These are phyloP conservation scores for Raffaelea deltoideospora DNA, from an alignment of 2,329 filamentous ascomycete species.

Conservation along the genomic window DNA sequence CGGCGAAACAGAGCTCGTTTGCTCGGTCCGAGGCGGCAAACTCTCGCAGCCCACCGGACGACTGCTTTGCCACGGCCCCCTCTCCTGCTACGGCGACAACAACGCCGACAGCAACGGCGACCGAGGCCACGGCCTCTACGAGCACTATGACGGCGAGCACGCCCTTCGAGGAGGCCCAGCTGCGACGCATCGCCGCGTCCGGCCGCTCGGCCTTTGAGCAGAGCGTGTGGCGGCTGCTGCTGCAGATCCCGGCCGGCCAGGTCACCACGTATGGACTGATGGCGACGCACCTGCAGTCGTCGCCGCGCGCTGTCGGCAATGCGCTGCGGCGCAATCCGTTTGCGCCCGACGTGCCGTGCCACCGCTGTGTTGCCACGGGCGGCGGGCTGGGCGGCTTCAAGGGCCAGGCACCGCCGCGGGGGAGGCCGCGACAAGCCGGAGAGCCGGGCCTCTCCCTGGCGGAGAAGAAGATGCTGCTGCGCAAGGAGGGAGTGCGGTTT, in stretches of 20 bases:
- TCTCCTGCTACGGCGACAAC: not conserved
- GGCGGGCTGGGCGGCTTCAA: slow-evolving; percentile 59
- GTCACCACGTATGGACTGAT: slow-evolving; percentile 69
- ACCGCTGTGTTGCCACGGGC: slow-evolving; percentile 62
- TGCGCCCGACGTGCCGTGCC: slow-evolving; percentile 67
- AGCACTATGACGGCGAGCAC: too few relatives aligned
- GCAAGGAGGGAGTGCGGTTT: slow-evolving; percentile 49
- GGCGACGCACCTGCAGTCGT: slow-evolving; percentile 51
- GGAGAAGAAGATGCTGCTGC: slow-evolving; percentile 47
- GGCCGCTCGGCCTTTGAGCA: slow-evolving; percentile 40
- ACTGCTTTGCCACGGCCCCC: not conserved
- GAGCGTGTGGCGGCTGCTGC: slow-evolving; percentile 54
- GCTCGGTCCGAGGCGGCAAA: not conserved
- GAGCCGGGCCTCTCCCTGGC: slow-evolving; percentile 48
- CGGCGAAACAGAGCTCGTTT: not conserved
- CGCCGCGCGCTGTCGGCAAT: slow-evolving; percentile 63
- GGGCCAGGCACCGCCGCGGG: slow-evolving; percentile 44
- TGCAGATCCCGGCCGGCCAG: slow-evolving; percentile 59
- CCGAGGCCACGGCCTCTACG: too few relatives aligned
- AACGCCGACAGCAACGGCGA: not conserved
- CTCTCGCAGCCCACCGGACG: not conserved
- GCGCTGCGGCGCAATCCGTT: slow-evolving; percentile 69
- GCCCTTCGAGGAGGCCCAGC: slow-evolving; percentile 21
- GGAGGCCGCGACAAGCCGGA: slow-evolving; percentile 44
- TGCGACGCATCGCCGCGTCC: slow-evolving; percentile 28